These are phyloP conservation scores for Saccharum officinarum DNA, from an alignment of 176 grass and related monocot species.

Conservation along the genomic window DNA sequence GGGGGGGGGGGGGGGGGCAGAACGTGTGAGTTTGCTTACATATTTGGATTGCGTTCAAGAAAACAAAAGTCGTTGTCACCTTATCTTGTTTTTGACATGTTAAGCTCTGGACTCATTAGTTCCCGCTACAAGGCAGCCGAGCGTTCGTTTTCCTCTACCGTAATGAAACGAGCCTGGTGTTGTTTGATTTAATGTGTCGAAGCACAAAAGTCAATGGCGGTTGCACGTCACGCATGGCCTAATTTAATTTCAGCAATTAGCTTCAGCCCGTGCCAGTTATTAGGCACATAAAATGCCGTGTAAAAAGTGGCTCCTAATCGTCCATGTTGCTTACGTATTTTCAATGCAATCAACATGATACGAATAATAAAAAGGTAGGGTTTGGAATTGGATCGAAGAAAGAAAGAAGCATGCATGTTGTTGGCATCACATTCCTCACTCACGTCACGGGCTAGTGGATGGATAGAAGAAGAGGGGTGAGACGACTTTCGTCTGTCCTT, in stretches of 20 bases:
- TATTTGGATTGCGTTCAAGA: too few relatives aligned
- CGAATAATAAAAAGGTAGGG: background rate
- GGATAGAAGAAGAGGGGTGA: too few relatives aligned
- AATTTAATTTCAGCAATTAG: background rate
- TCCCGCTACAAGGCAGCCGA: too few relatives aligned
- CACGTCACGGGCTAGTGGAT: too few relatives aligned
- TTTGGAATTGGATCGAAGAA: background rate
- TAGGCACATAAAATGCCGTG: background rate
- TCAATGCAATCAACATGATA: background rate
- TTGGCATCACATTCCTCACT: too few relatives aligned
- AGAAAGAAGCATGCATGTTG: background rate
- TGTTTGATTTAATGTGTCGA: conserved; percentile 6
- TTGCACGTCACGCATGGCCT: background rate
- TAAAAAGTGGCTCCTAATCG: background rate
- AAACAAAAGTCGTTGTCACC: background rate
- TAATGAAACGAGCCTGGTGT: background rate
- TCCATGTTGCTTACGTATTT: background rate
- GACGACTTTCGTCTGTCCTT: too few relatives aligned
- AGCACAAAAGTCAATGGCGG: conserved; percentile 12
- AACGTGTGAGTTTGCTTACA: too few relatives aligned
- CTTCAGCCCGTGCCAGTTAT: background rate
- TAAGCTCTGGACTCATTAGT: background rate
- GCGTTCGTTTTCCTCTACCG: too few relatives aligned
- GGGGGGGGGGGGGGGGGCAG: too few relatives aligned
- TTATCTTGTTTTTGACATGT: conserved; percentile 18